A percentile compares a stretch with the other conserved stretches of the same genome.
Conservation (phyloP, 139 green algal species). For the Chlorella sp. region DNA sequence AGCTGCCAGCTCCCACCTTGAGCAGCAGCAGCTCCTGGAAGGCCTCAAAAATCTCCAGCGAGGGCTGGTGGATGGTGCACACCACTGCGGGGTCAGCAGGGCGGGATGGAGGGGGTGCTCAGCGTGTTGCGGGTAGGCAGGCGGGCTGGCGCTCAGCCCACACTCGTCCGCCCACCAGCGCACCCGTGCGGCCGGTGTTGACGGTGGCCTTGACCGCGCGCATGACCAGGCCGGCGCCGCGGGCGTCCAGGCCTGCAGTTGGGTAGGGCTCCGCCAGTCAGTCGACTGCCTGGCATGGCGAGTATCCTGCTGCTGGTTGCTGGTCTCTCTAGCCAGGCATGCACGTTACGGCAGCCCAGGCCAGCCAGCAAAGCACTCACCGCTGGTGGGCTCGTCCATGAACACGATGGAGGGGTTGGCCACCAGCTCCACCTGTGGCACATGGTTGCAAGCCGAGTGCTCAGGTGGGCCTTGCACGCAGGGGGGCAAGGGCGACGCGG, state of each 20-base stretch:
- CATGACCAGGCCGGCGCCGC: conserved; percentile 71
- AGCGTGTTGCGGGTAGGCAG: too few relatives aligned
- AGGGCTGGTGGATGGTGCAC: conserved; percentile 56
- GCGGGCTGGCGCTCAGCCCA: neutral
- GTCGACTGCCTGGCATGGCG: too few relatives aligned
- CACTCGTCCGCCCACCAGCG: neutral
- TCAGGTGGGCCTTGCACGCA: too few relatives aligned
- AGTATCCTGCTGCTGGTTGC: too few relatives aligned
- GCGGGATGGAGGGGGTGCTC: too few relatives aligned
- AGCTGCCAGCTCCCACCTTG: conserved; percentile 46
- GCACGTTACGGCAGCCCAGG: too few relatives aligned
- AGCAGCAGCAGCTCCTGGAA: conserved; percentile 75
- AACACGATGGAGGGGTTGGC: conserved; percentile 48
- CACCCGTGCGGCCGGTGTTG: conserved; percentile 41
- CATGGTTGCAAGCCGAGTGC: too few relatives aligned
- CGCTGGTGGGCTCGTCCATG: conserved; percentile 46
- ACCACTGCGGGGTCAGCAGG: conserved; percentile 21
- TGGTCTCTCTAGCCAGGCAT: too few relatives aligned
- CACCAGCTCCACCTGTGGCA: conserved; percentile 66
- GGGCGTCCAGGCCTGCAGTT: conserved; percentile 59
- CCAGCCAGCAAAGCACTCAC: too few relatives aligned
- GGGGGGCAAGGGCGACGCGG: too few relatives aligned
- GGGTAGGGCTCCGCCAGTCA: too few relatives aligned
- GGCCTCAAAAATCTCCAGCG: conserved; percentile 55
- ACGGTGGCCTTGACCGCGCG: conserved; percentile 49